A percentile compares a stretch with the other conserved stretches of the same genome.
These are phyloP conservation scores for Phlebopus sp. DNA, from an alignment of 1,284 basidiomycete genomes.

Conservation along the genomic window DNA sequence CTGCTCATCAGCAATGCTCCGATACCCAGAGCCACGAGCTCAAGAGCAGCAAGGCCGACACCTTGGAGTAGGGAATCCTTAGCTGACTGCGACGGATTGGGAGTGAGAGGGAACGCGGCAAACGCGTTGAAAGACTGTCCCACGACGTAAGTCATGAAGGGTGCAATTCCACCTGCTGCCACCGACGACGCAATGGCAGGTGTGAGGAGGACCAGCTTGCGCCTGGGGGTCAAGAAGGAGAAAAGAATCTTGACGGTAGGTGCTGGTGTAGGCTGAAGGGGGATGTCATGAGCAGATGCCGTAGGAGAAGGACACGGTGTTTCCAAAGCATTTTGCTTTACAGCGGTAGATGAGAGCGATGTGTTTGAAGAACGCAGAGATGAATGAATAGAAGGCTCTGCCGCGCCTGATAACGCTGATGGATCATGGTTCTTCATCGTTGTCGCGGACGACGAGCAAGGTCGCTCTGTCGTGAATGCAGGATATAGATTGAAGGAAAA, in stretches of 20 bases:
- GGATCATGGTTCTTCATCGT: constrained; percentile 33
- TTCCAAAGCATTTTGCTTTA: constrained; percentile 14
- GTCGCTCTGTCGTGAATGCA: constrained; percentile 6
- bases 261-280: constrained; percentile 10
- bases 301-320: constrained; percentile 10
- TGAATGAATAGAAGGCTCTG: constrained; percentile 19
- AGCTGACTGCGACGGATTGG: constrained; percentile 44
- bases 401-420: constrained; percentile 1
- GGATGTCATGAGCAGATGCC: constrained; percentile 13
- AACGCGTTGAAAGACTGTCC: constrained; percentile 87
- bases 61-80: constrained; percentile 56
- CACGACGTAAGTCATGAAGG: constrained; percentile 91
- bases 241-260: constrained; percentile 57
- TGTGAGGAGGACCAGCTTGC: constrained; percentile 54
- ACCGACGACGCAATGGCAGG: constrained; percentile 75
- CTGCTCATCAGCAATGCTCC: constrained; percentile 75
- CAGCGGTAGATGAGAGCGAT: constrained; percentile 20
- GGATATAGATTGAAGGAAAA: not conserved
- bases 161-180: constrained; percentile 75
- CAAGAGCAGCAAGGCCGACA: constrained; percentile 61
- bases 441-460: constrained; percentile 30
- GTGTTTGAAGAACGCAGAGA: constrained; percentile 5
- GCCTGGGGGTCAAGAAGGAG: constrained; percentile 47
- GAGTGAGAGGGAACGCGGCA: constrained; percentile 51
- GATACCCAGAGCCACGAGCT: constrained; percentile 71